These are phyloP conservation scores for Rosa lucieae DNA, from an alignment of 306 rosid species.

Conservation along the genomic window DNA sequence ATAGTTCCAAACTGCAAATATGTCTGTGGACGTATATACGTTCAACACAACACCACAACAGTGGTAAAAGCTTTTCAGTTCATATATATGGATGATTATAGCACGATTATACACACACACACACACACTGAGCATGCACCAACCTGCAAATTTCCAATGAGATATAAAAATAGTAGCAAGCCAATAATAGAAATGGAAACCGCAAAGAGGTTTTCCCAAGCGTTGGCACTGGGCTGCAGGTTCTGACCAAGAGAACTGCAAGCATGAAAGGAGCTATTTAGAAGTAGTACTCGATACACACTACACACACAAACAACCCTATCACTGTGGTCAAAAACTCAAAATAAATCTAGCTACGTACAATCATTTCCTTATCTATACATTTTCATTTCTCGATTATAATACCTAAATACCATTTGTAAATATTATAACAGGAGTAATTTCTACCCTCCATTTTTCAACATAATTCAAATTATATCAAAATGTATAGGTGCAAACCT, in stretches of 20 bases:
- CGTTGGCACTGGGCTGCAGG: background rate
- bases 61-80: background rate
- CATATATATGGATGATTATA: no score
- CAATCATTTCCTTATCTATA: no score
- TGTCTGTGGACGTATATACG: background rate
- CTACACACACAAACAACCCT: no score
- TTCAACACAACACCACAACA: no score
- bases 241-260: conserved; percentile 9
- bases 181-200: background rate
- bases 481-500: background rate
- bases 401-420: no score
- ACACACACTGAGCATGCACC: background rate
- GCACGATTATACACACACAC: no score
- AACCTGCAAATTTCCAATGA: background rate
- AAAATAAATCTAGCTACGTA: background rate
- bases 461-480: background rate
- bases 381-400: no score
- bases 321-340: no score
- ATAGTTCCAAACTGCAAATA: background rate
- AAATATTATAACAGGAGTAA: no score
- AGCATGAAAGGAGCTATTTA: background rate
- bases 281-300: no score
- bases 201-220: conserved; percentile 2
- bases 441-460: no score
- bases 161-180: background rate